Conservation (phyloP, 768 basidiomycete genomes). For the Termitomyces sp. region DNA sequence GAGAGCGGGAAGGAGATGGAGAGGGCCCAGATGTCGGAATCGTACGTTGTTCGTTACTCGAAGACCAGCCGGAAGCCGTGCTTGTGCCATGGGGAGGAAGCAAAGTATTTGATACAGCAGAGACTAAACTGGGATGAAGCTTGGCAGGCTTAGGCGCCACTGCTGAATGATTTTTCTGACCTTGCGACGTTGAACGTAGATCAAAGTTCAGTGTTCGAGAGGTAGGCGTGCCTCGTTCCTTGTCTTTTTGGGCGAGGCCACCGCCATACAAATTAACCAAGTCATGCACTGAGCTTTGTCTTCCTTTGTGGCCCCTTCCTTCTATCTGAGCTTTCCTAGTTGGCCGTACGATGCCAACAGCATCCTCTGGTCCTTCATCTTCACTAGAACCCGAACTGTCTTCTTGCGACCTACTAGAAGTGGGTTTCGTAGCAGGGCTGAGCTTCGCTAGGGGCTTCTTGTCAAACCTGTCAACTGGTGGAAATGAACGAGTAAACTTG, state of each 20-base stretch:
- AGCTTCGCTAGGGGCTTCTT: slow-evolving; percentile 40
- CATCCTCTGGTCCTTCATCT: slow-evolving; percentile 57
- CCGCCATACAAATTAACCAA: slow-evolving; percentile 80
- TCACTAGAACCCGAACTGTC: slow-evolving; percentile 54
- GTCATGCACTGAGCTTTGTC: slow-evolving; percentile 85
- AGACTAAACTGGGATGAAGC: background rate
- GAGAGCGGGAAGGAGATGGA: slow-evolving; percentile 44
- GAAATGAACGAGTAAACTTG: slow-evolving; percentile 36
- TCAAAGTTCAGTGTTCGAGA: slow-evolving; percentile 14
- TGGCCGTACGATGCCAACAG: slow-evolving; percentile 25
- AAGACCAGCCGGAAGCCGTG: background rate
- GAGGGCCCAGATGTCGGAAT: slow-evolving; percentile 16
- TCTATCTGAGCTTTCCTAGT: slow-evolving; percentile 25
- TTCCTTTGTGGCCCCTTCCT: slow-evolving; percentile 41
- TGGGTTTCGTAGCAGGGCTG: slow-evolving; percentile 38
- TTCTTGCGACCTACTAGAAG: slow-evolving; percentile 24
- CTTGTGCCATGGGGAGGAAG: slow-evolving; percentile 7
- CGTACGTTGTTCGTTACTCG: background rate
- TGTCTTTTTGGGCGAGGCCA: slow-evolving; percentile 43
- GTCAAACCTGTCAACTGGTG: slow-evolving; percentile 29
- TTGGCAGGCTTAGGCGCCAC: slow-evolving; percentile 5
- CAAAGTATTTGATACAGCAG: slow-evolving; percentile 10
- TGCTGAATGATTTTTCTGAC: slow-evolving; percentile 5
- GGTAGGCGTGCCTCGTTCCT: slow-evolving; percentile 24
- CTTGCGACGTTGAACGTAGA: background rate